A percentile compares a stretch with the other conserved stretches of the same genome.
These are phyloP conservation scores for Syncephalastrum contaminatum DNA, from an alignment of 371 early-diverging fungal species.

Conservation along the genomic window DNA sequence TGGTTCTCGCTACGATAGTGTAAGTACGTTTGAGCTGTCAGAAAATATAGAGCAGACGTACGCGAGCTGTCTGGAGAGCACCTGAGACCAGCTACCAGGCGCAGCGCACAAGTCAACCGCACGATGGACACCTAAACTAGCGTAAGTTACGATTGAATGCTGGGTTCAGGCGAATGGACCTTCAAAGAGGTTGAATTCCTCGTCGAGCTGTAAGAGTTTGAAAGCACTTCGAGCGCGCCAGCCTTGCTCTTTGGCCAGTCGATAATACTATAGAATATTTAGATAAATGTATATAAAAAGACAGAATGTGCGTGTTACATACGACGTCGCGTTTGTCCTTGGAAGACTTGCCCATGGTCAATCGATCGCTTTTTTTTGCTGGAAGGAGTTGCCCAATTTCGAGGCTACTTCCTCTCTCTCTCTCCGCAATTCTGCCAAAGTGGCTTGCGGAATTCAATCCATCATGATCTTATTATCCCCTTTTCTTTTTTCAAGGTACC, in stretches of 20 bases:
- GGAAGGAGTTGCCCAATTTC: too few species aligned
- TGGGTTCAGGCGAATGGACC: slow-evolving; percentile 34
- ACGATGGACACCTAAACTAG: slow-evolving; percentile 70
- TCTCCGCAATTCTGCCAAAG: too few species aligned
- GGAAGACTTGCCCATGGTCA: slow-evolving; percentile 80
- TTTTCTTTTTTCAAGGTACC: too few species aligned
- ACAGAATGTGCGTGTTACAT: slow-evolving; percentile 7
- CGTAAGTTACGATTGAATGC: neutral
- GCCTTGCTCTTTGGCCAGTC: slow-evolving; percentile 95
- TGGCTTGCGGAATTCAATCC: too few species aligned
- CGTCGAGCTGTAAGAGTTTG: slow-evolving; percentile 96
- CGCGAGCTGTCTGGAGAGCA: slow-evolving; percentile 76
- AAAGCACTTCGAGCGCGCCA: slow-evolving; percentile 98
- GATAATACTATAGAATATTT: slow-evolving; percentile 70
- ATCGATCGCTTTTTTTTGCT: too few species aligned
- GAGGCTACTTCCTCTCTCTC: too few species aligned
- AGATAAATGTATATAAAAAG: neutral
- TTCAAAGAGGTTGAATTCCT: slow-evolving; percentile 79
- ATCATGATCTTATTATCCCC: too few species aligned
- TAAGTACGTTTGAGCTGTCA: neutral
- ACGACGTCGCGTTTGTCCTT: slow-evolving; percentile 95
- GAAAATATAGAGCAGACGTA: slow-evolving; percentile 13
- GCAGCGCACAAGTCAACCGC: slow-evolving; percentile 99
- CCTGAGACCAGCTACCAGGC: slow-evolving; percentile 99
- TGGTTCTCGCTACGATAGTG: slow-evolving; percentile 50